Base-by-base conservation (phyloP, 1,139 yeast species). In the Arxiozyma slooffiae region DNA sequence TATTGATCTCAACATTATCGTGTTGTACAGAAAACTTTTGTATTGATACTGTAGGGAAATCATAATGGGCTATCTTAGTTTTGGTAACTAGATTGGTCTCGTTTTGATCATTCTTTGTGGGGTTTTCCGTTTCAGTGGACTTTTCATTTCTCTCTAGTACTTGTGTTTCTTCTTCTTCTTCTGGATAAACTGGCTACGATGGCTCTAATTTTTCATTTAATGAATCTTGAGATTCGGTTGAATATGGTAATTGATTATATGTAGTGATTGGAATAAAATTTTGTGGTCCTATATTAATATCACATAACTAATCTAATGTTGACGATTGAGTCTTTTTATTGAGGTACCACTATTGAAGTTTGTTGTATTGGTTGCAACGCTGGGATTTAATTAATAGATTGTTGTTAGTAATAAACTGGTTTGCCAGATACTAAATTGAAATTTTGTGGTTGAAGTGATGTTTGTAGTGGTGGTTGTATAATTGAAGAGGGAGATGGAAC, bases 1-100 rank as follows among this genome's bases (percentile, higher is more conserved):
- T 55, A 36, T 50, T 48, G 18, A 44, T 38, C 17, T 30, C 42
- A 11, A 11, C 36, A 3, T 42, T 38, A 16, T 18, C 11, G 21
- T 18, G 38, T 38, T 8, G 51, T 42, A 50, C 52, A 9, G 58
- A 57, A 9, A 67, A 50, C 48, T 63, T 69, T 18, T 57, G 59
- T n/a, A 60, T 52, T 2, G 74, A 74, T 2, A 70, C 73, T 26
- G 69, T 63, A 30, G 74, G 74, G 52, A 71, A 71, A 48, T 67
- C 62, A 50, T 63, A 64, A 46, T 65, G 64, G 0, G 73, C 70
- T 20, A 70, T 68, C 49, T 65, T 65, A n/a, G 30, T 9, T 41
- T 52, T 44, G 14, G 26, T 18, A 3, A 36, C 34, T 38, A 48
- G 7, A 11, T 11, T 26, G 45, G 18, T 9, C n/a, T 6, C 39